A percentile compares a stretch with the other conserved stretches of the same genome.
Evolutionary conservation across 2,329 filamentous ascomycete species (phyloP).

Genomic region (Fusarium equiseti): DNA sequence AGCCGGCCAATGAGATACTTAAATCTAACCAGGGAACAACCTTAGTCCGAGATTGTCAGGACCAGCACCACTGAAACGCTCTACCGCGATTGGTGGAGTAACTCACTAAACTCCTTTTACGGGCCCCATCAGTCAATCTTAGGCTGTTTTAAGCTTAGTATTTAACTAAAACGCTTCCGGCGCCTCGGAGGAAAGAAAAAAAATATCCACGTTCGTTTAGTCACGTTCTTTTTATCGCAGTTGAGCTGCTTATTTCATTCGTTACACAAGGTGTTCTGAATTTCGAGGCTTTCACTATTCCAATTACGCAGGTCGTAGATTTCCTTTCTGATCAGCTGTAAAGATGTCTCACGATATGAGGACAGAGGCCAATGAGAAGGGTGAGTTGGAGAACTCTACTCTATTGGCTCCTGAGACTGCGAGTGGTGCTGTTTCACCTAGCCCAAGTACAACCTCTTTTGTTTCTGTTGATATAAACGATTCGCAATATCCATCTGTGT

Average conservation of each 20-base stretch:
- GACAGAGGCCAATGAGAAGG: neutral
- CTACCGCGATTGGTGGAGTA: conserved; percentile 12
- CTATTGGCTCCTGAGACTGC: neutral
- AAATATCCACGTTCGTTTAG: conserved; percentile 1
- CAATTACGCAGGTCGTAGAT: neutral
- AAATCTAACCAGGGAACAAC: neutral
- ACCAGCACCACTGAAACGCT: neutral
- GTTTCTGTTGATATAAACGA: neutral
- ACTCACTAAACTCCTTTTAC: neutral
- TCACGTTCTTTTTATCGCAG: neutral
- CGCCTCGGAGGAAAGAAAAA: neutral
- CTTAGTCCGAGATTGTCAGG: conserved; percentile 4
- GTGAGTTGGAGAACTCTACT: neutral
- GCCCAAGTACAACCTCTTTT: neutral
- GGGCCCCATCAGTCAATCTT: neutral
- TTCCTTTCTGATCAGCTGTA: fast-evolving
- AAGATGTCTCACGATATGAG: conserved; percentile 30
- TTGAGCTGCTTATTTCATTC: neutral
- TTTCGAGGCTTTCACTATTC: fast-evolving
- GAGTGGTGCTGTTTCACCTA: neutral
- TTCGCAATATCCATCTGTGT: no score
- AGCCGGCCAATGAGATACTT: neutral
- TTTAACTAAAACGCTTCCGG: neutral
- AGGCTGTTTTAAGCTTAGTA: conserved; percentile 7
- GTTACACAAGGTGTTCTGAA: neutral